Percentiles rank a stretch among this genome's conserved stretches.
Conservation (phyloP, 2,329 filamentous ascomycete species). For the Scedosporium dehoogii region DNA sequence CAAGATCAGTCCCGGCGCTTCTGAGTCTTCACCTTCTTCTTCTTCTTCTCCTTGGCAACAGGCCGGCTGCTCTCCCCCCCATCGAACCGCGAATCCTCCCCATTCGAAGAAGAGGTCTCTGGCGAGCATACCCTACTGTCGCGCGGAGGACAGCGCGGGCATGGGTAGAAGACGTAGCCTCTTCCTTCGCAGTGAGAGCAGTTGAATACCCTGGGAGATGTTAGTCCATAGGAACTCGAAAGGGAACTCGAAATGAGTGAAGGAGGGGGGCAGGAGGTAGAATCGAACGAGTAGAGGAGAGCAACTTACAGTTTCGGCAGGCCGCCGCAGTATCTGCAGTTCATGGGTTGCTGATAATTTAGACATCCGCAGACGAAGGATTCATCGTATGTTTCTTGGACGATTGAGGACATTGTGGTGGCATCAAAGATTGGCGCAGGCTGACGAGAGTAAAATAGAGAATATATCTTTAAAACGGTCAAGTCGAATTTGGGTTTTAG, state of each 20-base stretch:
- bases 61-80: neutral
- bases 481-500: neutral
- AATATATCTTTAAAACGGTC: neutral
- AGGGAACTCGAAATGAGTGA: neutral
- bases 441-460: neutral
- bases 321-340: slow-evolving; percentile 1
- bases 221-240: neutral
- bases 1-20: neutral
- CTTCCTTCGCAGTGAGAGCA: neutral
- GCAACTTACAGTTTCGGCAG: neutral
- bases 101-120: neutral
- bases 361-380: slow-evolving; percentile 3
- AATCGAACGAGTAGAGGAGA: neutral
- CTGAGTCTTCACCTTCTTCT: neutral
- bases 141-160: neutral
- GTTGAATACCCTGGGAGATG: neutral
- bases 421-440: neutral
- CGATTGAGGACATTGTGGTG: neutral
- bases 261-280: neutral
- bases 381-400: neutral
- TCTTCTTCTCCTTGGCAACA: neutral
- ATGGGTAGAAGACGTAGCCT: neutral
- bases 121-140: neutral
- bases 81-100: neutral
- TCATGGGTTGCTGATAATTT: neutral